Conservation (phyloP, 2,329 filamentous ascomycete species). For the Dothiorella sarmentorum region DNA sequence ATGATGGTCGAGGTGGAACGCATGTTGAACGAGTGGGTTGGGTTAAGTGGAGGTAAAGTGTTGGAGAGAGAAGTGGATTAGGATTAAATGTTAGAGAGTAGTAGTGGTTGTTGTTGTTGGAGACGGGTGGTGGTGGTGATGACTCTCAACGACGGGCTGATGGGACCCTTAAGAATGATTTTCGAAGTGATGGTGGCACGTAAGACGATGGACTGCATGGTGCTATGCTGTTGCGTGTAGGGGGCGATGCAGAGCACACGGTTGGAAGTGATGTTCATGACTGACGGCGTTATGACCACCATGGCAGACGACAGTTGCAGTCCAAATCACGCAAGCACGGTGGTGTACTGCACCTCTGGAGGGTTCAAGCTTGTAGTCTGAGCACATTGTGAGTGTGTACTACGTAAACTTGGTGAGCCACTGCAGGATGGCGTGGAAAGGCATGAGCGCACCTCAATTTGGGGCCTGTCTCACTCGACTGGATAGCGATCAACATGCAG, state of each 20-base stretch:
- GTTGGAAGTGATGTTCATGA: constrained; percentile 16
- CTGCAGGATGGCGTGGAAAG: constrained; percentile 10
- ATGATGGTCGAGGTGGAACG: constrained; percentile 17
- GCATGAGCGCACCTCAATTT: background rate
- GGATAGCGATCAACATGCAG: background rate
- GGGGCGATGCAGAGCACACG: background rate
- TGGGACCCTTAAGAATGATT: background rate
- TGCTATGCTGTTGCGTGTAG: background rate
- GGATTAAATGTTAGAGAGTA: constrained; percentile 1
- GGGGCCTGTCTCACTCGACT: constrained; percentile 6
- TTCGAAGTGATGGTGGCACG: background rate
- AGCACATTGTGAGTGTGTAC: background rate
- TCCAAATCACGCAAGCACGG: constrained; percentile 9
- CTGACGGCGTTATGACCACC: background rate
- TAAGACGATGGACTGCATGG: background rate
- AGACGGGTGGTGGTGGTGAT: background rate
- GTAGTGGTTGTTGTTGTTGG: background rate
- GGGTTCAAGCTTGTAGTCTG: background rate
- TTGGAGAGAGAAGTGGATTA: background rate
- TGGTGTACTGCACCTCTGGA: background rate
- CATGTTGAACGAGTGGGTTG: constrained; percentile 9
- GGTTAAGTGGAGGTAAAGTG: background rate
- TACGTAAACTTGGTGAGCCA: background rate
- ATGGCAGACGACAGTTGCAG: background rate
- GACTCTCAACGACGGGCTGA: background rate